phyloP scores from a whole-genome alignment of 2,329 filamentous ascomycete species.

The Exophiala lecanii-corni region DNA sequence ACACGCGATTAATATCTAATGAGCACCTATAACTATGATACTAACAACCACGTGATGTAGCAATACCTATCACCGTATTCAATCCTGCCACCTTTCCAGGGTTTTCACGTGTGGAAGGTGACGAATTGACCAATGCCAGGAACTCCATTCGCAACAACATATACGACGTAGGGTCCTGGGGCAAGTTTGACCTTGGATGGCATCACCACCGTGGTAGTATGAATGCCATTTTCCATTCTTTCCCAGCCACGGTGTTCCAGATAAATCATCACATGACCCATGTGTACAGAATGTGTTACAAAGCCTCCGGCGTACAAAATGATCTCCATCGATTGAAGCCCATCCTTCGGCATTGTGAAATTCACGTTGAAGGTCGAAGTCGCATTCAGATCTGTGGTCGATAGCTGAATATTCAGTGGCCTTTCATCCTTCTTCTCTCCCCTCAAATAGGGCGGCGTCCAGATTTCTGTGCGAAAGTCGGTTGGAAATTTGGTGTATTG shows the following conservation, averaged over 20 bases:
- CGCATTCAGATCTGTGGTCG: conserved; percentile 40
- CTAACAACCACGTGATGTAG: too few species aligned
- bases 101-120: conserved; percentile 14
- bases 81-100: too few species aligned
- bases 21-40: too few species aligned
- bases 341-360: conserved; percentile 8
- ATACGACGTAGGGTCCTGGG: conserved; percentile 58
- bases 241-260: conserved; percentile 48
- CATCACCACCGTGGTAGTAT: conserved; percentile 46
- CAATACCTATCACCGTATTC: too few species aligned
- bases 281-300: conserved; percentile 58
- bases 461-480: conserved; percentile 59
- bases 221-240: conserved; percentile 39
- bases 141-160: conserved; percentile 53
- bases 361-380: conserved; percentile 44
- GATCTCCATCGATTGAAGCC: conserved; percentile 39
- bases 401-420: conserved; percentile 46
- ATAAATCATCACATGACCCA: conserved; percentile 56
- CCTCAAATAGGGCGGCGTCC: conserved; percentile 56
- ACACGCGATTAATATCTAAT: too few species aligned
- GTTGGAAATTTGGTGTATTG: conserved; percentile 47
- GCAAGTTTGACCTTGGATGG: conserved; percentile 51
- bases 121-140: conserved; percentile 52
- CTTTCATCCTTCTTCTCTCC: conserved; percentile 46
- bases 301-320: conserved; percentile 58